These are phyloP conservation scores for Vitellaria paradoxa DNA, from an alignment of 179 eudicot genomes.

Conservation along the genomic window DNA sequence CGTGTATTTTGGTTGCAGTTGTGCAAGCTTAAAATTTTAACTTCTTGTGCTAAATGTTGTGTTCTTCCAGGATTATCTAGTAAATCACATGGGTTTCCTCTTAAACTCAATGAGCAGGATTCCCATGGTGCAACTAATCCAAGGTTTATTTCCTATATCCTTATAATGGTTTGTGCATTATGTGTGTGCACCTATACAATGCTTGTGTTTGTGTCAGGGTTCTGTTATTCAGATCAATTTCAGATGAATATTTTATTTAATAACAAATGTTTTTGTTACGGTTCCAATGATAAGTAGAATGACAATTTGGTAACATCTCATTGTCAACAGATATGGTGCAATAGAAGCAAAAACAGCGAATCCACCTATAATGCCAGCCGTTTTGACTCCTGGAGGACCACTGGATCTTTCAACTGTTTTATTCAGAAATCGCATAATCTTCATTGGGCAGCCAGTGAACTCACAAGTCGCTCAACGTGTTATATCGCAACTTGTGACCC, in stretches of 20 bases:
- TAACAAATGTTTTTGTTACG: not conserved
- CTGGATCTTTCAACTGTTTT: slow-evolving; percentile 80
- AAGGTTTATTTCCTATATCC: slow-evolving; percentile 29
- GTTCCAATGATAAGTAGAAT: not conserved
- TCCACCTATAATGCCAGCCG: slow-evolving; percentile 87
- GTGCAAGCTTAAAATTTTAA: not conserved
- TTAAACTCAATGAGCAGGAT: slow-evolving; percentile 33
- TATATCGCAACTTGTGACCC: slow-evolving; percentile 84
- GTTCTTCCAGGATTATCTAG: slow-evolving; percentile 41
- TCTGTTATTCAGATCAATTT: not conserved
- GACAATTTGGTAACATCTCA: slow-evolving; percentile 1
- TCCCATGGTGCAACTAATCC: slow-evolving; percentile 15
- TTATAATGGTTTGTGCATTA: not conserved
- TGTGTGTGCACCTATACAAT: not conserved
- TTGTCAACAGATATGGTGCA: slow-evolving; percentile 48
- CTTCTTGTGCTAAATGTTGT: slow-evolving; percentile 4
- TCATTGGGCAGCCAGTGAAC: slow-evolving; percentile 81
- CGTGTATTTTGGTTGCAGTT: not conserved
- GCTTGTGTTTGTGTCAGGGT: not conserved
- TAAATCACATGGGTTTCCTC: slow-evolving; percentile 26
- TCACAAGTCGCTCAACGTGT: slow-evolving; percentile 83
- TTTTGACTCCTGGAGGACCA: slow-evolving; percentile 88
- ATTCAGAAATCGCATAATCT: slow-evolving; percentile 84
- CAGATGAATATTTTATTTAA: not conserved
- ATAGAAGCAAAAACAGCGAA: slow-evolving; percentile 63